These are phyloP conservation scores for Kazachstania kunashirensis DNA, from an alignment of 805 yeast genomes.

Conservation along the genomic window DNA sequence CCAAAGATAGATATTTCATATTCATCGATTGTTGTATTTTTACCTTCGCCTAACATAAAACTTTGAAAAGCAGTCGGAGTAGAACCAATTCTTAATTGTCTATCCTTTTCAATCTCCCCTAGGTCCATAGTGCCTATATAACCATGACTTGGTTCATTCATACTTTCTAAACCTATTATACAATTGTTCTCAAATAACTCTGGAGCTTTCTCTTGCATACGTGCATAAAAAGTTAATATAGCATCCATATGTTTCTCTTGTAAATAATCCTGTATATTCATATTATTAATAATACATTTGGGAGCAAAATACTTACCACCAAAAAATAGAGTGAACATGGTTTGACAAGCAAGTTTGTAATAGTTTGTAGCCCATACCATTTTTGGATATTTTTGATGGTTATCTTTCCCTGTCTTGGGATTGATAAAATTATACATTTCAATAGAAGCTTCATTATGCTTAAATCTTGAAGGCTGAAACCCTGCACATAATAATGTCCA, in stretches of 20 bases:
- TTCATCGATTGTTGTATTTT: conserved; percentile 53
- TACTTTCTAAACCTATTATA: conserved; percentile 62
- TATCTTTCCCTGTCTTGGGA: conserved; percentile 33
- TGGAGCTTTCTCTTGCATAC: conserved; percentile 35
- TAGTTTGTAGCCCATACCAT: conserved; percentile 94
- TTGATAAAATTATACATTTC: conserved; percentile 49
- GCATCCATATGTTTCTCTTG: conserved; percentile 55
- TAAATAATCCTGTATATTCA: conserved; percentile 68
- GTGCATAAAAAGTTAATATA: conserved; percentile 37
- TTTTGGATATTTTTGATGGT: conserved; percentile 45
- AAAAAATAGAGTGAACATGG: conserved; percentile 81
- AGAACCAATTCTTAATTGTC: conserved; percentile 65
- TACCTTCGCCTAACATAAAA: conserved; percentile 71
- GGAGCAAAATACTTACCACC: conserved; percentile 75
- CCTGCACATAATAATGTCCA: conserved; percentile 93
- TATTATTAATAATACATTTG: conserved; percentile 56
- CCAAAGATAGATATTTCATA: conserved; percentile 70
- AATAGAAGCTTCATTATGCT: conserved; percentile 67
- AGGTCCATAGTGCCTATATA: conserved; percentile 55
- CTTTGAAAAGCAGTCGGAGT: conserved; percentile 76
- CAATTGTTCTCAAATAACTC: conserved; percentile 37
- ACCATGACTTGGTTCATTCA: conserved; percentile 82
- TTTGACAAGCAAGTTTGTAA: conserved; percentile 58
- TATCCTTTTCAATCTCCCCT: conserved; percentile 43
- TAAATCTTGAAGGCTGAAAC: conserved; percentile 64